Conservation (phyloP, 345 rosid genomes). For the Moricandia moricandioides region DNA sequence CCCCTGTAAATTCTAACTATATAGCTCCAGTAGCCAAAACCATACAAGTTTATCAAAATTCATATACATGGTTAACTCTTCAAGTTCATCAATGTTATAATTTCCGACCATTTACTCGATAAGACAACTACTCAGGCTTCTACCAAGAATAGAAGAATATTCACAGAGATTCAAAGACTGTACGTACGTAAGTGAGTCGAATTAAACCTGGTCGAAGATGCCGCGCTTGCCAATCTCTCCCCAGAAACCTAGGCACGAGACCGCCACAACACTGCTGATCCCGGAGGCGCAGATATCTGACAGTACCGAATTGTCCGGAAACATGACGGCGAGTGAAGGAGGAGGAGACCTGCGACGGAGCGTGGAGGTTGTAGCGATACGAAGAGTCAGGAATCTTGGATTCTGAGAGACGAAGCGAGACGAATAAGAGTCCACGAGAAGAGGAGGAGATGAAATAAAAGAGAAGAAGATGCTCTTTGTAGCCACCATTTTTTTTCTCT, state of each 20-base stretch:
- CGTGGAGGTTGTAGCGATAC: background rate
- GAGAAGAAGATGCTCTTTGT: background rate
- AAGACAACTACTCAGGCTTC: background rate
- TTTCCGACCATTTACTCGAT: slow-evolving; percentile 6
- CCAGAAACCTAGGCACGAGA: slow-evolving; percentile 50
- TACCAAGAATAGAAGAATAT: background rate
- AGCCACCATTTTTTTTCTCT: background rate
- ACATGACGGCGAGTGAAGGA: slow-evolving; percentile 35
- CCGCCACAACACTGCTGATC: slow-evolving; percentile 43
- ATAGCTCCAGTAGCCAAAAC: too few relatives aligned
- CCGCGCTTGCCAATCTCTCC: slow-evolving; percentile 64
- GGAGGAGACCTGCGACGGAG: slow-evolving; percentile 12
- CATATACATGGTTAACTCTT: background rate
- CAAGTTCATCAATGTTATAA: too few relatives aligned
- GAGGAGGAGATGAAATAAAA: background rate
- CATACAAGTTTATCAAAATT: background rate
- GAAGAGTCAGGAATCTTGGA: slow-evolving; percentile 9
- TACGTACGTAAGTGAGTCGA: too few relatives aligned
- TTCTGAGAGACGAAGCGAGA: background rate
- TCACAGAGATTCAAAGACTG: too few relatives aligned
- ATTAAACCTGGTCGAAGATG: slow-evolving; percentile 54
- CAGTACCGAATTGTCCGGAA: slow-evolving; percentile 47
- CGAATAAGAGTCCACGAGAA: background rate
- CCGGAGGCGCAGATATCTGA: slow-evolving; percentile 56
- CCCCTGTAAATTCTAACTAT: too few relatives aligned